Evolutionary conservation across 305 asterid genomes (phyloP).

Genomic region (Lippia alba): DNA sequence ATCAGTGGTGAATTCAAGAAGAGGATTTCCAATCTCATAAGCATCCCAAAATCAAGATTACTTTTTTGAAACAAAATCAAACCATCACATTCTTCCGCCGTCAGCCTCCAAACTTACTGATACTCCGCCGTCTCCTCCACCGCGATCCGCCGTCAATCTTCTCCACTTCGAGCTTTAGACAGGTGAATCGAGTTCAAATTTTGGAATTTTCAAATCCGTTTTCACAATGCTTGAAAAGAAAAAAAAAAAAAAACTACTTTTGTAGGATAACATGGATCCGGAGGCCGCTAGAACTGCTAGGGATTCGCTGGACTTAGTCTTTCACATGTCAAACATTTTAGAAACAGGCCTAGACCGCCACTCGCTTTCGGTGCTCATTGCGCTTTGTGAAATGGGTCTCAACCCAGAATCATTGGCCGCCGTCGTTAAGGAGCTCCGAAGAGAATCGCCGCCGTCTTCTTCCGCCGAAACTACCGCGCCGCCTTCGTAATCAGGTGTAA

Average conservation of each 20-base stretch:
- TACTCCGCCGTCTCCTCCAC: background rate
- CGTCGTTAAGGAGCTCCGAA: constrained; percentile 71
- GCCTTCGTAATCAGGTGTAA: constrained; percentile 38
- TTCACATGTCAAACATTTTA: constrained; percentile 80
- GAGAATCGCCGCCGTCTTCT: constrained; percentile 44
- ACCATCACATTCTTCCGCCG: background rate
- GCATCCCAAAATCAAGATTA: constrained; percentile 16
- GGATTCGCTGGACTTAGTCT: constrained; percentile 72
- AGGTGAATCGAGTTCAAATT: background rate
- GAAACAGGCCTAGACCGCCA: constrained; percentile 85
- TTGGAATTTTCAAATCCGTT: background rate
- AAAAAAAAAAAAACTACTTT: background rate
- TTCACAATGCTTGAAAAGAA: background rate
- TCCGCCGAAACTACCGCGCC: constrained; percentile 31
- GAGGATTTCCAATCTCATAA: constrained; percentile 34
- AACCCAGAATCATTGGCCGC: constrained; percentile 78
- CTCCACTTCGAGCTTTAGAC: background rate
- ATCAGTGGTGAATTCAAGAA: constrained; percentile 59
- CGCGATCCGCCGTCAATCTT: background rate
- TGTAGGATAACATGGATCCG: constrained; percentile 55
- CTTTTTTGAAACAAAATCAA: background rate
- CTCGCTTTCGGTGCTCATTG: constrained; percentile 73
- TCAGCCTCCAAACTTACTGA: background rate
- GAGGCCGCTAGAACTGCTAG: constrained; percentile 75
- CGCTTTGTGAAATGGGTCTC: constrained; percentile 72